Conservation (phyloP, 1,139 yeast genomes). For the Protomyces lactucae-debilis region DNA sequence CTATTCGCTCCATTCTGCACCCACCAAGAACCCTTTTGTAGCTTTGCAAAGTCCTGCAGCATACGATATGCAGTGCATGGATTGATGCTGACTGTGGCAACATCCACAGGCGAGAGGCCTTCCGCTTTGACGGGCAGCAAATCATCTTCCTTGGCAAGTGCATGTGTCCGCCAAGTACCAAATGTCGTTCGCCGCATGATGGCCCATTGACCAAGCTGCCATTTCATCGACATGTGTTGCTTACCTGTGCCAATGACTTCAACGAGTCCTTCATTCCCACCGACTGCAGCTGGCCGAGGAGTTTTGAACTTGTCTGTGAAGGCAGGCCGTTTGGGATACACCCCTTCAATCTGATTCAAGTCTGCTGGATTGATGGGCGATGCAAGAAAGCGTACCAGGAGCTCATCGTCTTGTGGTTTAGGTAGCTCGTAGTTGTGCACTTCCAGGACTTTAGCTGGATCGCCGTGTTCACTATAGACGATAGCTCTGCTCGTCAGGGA, state of each 20-base stretch:
- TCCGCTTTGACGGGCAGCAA: slow-evolving; percentile 46
- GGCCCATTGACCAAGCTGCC: slow-evolving; percentile 80
- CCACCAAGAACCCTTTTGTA: slow-evolving; percentile 79
- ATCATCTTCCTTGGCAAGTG: slow-evolving; percentile 42
- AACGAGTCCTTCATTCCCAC: slow-evolving; percentile 92
- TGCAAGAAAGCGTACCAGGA: slow-evolving; percentile 50
- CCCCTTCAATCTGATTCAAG: slow-evolving; percentile 86
- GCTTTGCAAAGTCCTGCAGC: slow-evolving; percentile 64
- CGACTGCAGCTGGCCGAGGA: slow-evolving; percentile 59
- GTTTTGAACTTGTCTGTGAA: slow-evolving; percentile 54
- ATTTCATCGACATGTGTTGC: slow-evolving; percentile 49
- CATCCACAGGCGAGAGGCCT: slow-evolving; percentile 48
- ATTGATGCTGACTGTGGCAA: slow-evolving; percentile 85
- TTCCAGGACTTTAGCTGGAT: slow-evolving; percentile 27
- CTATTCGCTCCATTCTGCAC: slow-evolving; percentile 96
- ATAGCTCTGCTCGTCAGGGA: slow-evolving; percentile 21
- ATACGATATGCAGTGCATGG: slow-evolving; percentile 90
- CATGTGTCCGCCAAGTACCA: slow-evolving; percentile 95
- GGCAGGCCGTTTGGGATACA: slow-evolving; percentile 76
- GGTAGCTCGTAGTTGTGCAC: slow-evolving; percentile 15
- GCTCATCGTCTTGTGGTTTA: slow-evolving; percentile 10
- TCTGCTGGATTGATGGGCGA: slow-evolving; percentile 94
- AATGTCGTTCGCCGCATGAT: slow-evolving; percentile 76
- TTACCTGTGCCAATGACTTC: slow-evolving; percentile 78
- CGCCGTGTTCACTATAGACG: slow-evolving; percentile 27